Percentiles rank a stretch among this genome's conserved stretches.
These are phyloP conservation scores for Sarocladiaceae sp. DNA, from an alignment of 2,329 filamentous ascomycete species.

Conservation along the genomic window DNA sequence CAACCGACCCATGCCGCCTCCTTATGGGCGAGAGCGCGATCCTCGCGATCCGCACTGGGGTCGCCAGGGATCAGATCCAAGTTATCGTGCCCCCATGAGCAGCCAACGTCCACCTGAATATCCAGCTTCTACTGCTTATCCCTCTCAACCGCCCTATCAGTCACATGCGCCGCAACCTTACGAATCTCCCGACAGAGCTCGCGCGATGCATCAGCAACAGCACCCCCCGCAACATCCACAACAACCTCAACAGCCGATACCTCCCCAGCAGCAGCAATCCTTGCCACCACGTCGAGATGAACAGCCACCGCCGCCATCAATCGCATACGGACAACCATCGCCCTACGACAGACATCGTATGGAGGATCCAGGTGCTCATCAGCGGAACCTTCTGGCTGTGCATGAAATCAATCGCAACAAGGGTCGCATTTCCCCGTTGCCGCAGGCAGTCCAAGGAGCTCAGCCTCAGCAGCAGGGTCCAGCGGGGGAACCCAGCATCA, in stretches of 20 bases:
- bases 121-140: constrained; percentile 33
- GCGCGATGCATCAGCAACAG: constrained; percentile 32
- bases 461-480: constrained; percentile 75
- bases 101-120: constrained; percentile 42
- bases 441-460: constrained; percentile 88
- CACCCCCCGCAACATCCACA: constrained; percentile 24
- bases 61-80: constrained; percentile 24
- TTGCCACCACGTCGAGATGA: constrained; percentile 40
- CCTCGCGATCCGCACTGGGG: constrained; percentile 27
- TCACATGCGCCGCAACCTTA: constrained; percentile 29
- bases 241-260: constrained; percentile 12
- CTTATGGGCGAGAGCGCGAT: constrained; percentile 33
- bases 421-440: constrained; percentile 79
- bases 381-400: constrained; percentile 65
- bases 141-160: constrained; percentile 26
- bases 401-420: constrained; percentile 70
- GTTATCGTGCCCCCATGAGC: constrained; percentile 30
- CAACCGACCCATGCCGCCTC: constrained; percentile 32
- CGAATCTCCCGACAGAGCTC: constrained; percentile 42
- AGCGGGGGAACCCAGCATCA: constrained; percentile 79
- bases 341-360: constrained; percentile 32
- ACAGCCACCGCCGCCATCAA: constrained; percentile 41
- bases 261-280: constrained; percentile 30
- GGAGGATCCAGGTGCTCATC: constrained; percentile 53
- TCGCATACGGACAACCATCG: constrained; percentile 39